These are phyloP conservation scores for Quercus agrifolia DNA, from an alignment of 306 rosid genomes.

Conservation along the genomic window DNA sequence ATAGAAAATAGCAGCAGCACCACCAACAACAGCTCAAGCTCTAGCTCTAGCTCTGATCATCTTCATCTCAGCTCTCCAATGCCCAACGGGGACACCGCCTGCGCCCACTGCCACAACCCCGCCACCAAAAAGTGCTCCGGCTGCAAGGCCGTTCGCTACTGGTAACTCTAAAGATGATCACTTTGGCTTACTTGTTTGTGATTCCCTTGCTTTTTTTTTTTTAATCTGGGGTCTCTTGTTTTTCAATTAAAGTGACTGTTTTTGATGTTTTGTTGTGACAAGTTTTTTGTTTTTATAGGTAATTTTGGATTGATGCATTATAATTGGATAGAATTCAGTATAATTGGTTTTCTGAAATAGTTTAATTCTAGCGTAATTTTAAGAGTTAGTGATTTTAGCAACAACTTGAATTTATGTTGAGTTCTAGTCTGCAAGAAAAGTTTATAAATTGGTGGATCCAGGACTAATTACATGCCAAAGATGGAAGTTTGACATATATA, in stretches of 20 bases:
- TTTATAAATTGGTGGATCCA: not conserved
- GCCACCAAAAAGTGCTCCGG: conserved; percentile 71
- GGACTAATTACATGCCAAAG: not conserved
- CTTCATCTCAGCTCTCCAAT: conserved; percentile 29
- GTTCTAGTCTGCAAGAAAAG: not conserved
- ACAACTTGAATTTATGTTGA: not conserved
- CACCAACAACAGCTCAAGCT: not conserved
- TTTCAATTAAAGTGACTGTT: no score
- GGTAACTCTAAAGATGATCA: conserved; percentile 31
- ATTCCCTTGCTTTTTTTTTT: no score
- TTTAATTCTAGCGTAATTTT: no score
- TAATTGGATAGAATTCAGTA: no score
- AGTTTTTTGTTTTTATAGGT: no score
- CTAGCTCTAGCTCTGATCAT: conserved; percentile 7
- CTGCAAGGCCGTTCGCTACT: conserved; percentile 79
- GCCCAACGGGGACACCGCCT: conserved; percentile 46
- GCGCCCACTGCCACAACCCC: conserved; percentile 52
- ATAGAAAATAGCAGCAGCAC: no score
- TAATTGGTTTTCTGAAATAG: no score
- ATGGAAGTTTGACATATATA: not conserved
- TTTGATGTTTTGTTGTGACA: no score
- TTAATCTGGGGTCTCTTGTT: no score
- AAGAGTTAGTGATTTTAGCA: not conserved
- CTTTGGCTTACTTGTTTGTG: no score
- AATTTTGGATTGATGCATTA: no score